Percentiles rank a stretch among this genome's conserved stretches.
Evolutionary conservation across 371 early-diverging fungal genomes (phyloP).

Genomic region (Apophysomyces sp.): DNA sequence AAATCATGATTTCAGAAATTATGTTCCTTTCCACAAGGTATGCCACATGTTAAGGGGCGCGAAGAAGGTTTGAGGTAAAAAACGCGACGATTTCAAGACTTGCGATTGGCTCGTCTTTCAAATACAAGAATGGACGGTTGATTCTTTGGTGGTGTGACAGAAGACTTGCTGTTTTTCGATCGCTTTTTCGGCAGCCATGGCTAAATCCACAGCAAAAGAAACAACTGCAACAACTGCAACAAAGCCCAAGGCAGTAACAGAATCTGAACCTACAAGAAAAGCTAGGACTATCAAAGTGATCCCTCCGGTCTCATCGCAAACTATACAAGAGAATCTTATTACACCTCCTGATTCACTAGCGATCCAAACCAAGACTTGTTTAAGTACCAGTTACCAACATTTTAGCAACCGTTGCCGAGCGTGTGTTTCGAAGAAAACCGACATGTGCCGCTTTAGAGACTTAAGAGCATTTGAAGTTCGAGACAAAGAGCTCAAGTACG

Average conservation of each 20-base stretch:
- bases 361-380: not conserved
- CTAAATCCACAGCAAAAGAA: not conserved
- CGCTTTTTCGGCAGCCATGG: too few relatives aligned
- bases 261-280: not conserved
- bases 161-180: too few relatives aligned
- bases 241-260: not conserved
- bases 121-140: too few relatives aligned
- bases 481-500: not conserved
- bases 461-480: constrained; percentile 5
- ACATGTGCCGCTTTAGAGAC: constrained; percentile 12
- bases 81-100: too few relatives aligned
- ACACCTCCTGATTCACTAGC: not conserved
- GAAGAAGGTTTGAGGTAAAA: too few relatives aligned
- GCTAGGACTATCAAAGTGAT: not conserved
- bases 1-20: too few relatives aligned
- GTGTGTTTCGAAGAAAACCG: constrained; percentile 8
- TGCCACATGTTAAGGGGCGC: too few relatives aligned
- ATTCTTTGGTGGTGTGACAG: too few relatives aligned
- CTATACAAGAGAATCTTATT: not conserved
- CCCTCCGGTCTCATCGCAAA: not conserved
- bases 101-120: too few relatives aligned
- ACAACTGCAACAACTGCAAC: not conserved
- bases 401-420: constrained; percentile 4
- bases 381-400: not conserved
- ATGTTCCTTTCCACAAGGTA: too few relatives aligned